These are phyloP conservation scores for Penicillium longicatenatum DNA, from an alignment of 495 filamentous ascomycete species.

Conservation along the genomic window DNA sequence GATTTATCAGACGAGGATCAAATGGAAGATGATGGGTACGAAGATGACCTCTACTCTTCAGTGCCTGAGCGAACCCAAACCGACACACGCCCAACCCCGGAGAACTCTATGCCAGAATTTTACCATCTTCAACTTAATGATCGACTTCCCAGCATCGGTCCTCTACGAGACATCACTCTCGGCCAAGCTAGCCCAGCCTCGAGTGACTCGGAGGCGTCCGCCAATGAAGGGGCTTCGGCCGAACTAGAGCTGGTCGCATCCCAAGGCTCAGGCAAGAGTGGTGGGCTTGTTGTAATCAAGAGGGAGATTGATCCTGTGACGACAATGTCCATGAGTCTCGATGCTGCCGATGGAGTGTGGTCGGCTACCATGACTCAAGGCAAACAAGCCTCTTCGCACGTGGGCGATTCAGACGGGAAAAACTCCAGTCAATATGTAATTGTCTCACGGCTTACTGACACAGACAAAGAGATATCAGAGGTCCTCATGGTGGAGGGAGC, in stretches of 20 bases:
- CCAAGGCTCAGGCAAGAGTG: slow-evolving; percentile 67
- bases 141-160: slow-evolving; percentile 70
- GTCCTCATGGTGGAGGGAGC: slow-evolving; percentile 35
- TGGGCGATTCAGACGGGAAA: slow-evolving; percentile 54
- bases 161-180: slow-evolving; percentile 70
- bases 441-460: slow-evolving; percentile 31
- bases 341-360: slow-evolving; percentile 41
- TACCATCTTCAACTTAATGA: slow-evolving; percentile 80
- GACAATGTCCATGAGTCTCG: slow-evolving; percentile 55
- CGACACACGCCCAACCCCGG: slow-evolving; percentile 23
- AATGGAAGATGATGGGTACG: slow-evolving; percentile 67
- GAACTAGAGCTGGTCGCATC: slow-evolving; percentile 72
- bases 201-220: slow-evolving; percentile 6
- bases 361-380: slow-evolving; percentile 28
- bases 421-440: slow-evolving; percentile 38
- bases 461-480: slow-evolving; percentile 44
- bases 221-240: slow-evolving; percentile 42
- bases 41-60: slow-evolving; percentile 72
- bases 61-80: slow-evolving; percentile 32
- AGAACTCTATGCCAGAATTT: slow-evolving; percentile 46
- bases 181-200: slow-evolving; percentile 44
- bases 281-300: slow-evolving; percentile 73
- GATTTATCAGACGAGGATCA: slow-evolving; percentile 52
- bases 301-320: slow-evolving; percentile 68
- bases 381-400: slow-evolving; percentile 36